Evolutionary conservation across 306 rosid species (phyloP).

Genomic region (Citrullus amarus): DNA sequence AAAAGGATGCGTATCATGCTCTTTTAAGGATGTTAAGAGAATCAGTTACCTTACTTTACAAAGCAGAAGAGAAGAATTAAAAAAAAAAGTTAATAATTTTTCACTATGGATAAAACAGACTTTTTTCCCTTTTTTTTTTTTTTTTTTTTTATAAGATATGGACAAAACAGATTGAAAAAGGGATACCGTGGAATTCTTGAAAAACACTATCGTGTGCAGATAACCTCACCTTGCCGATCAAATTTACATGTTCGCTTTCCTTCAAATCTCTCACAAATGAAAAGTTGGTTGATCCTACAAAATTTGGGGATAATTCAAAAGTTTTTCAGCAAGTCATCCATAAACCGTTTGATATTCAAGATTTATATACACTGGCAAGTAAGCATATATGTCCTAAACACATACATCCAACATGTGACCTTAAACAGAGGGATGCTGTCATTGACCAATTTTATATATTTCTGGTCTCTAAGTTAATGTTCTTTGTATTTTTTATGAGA

Average conservation of each 20-base stretch:
- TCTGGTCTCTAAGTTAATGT: not conserved
- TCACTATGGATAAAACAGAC: not conserved
- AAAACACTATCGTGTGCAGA: not conserved
- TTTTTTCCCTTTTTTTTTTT: too few species aligned
- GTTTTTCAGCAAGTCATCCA: not conserved
- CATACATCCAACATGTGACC: not conserved
- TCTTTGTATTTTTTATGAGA: not conserved
- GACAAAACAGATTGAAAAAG: not conserved
- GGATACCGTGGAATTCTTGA: not conserved
- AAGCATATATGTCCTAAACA: not conserved
- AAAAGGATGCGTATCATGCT: not conserved
- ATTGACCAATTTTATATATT: not conserved
- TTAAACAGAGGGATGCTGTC: not conserved
- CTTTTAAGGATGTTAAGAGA: not conserved
- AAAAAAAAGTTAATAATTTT: not conserved
- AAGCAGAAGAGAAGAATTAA: not conserved
- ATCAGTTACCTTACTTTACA: not conserved
- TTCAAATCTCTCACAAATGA: slow-evolving; percentile 29
- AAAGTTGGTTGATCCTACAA: slow-evolving; percentile 33
- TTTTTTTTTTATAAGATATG: too few species aligned
- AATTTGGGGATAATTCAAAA: not conserved
- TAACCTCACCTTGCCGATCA: slow-evolving; percentile 61
- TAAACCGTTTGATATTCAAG: not conserved
- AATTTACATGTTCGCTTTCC: slow-evolving; percentile 25
- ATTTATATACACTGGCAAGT: not conserved